A percentile compares a stretch with the other conserved stretches of the same genome.
Conservation (phyloP, 345 rosid species). For the Linum tenue region DNA sequence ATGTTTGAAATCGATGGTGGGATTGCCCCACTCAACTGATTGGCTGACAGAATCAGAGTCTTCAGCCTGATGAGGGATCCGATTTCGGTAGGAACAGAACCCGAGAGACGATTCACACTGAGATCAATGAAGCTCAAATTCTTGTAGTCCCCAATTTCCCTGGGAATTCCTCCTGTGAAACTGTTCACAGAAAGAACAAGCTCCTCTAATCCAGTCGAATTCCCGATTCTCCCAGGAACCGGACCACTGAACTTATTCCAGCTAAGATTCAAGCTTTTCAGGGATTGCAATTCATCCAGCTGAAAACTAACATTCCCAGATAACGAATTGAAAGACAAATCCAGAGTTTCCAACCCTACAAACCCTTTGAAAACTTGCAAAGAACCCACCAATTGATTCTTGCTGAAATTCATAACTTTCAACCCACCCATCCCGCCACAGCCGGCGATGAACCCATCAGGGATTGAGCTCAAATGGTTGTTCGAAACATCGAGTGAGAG, state of each 20-base stretch:
- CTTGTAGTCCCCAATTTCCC: conserved; percentile 23
- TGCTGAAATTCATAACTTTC: conserved; percentile 46
- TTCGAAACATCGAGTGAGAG: conserved; percentile 42
- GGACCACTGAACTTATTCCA: conserved; percentile 28
- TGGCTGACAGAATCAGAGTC: conserved; percentile 42
- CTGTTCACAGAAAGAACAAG: conserved; percentile 36
- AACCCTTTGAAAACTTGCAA: conserved; percentile 45
- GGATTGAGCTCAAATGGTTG: conserved; percentile 43
- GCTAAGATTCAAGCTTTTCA: conserved; percentile 43
- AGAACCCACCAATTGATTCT: conserved; percentile 28
- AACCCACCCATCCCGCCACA: conserved; percentile 35
- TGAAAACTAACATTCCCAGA: too few species aligned
- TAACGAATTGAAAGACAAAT: too few species aligned
- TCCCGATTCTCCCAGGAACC: conserved; percentile 36
- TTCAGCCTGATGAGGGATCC: conserved; percentile 42
- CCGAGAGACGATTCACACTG: conserved; percentile 33
- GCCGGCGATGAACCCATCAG: conserved; percentile 28
- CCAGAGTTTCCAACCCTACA: conserved; percentile 27
- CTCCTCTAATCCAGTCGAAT: conserved; percentile 26
- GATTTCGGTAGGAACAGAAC: conserved; percentile 40
- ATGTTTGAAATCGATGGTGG: conserved; percentile 37
- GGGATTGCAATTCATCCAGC: too few species aligned
- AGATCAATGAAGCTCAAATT: conserved; percentile 46
- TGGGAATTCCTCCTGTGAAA: conserved; percentile 42
- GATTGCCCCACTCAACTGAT: conserved; percentile 34